Evolutionary conservation across 2,329 filamentous ascomycete genomes (phyloP), one percentile per base, ranked within the genome.

Genomic region (Sclerotinia borealis): DNA sequence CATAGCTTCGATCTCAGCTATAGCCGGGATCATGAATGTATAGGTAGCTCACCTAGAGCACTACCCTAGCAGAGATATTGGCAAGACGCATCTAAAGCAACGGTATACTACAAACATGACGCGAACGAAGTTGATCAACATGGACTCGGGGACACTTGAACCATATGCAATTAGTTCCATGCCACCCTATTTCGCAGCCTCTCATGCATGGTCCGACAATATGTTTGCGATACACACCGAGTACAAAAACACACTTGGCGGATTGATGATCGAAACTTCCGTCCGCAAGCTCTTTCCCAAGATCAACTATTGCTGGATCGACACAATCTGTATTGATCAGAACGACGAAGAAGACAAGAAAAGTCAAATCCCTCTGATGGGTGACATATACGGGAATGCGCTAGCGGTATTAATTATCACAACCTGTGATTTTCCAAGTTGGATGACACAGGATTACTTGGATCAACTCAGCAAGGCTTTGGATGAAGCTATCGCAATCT

Each of bases 281-380:
- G 41, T 63, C 11, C 51, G 60, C 34, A 37, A 39, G 25, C n/a
- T 61, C 6, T 64, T 61, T 52, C 56, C 62, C 6, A 17, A 10
- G 7, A 62, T 62, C 41, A 34, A 55, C 11, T 61, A 50, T 29
- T 55, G 48, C 60, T 68, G 65, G 63, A 56, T 65, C 22, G 66
- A 68, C 45, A 61, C 54, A 10, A 50, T 65, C 19, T 68, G 66
- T 36, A 68, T 68, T 45, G 59, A 68, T 49, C 66, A 68, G 29
- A 43, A 56, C 22, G 56, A 65, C 13, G 48, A 50, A 17, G 39
- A 48, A 11, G 66, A 68, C 7, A 68, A 65, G 29, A 52, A 41
- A 4, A 29, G 41, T 15, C 66, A 68, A 39, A 63, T 68, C 36
- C 51, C 58, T 22, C 37, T 66, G 15, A 68, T 68, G 66, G 55